Base-by-base conservation (phyloP, 495 filamentous ascomycete genomes). In the Neurospora tetrasperma region DNA sequence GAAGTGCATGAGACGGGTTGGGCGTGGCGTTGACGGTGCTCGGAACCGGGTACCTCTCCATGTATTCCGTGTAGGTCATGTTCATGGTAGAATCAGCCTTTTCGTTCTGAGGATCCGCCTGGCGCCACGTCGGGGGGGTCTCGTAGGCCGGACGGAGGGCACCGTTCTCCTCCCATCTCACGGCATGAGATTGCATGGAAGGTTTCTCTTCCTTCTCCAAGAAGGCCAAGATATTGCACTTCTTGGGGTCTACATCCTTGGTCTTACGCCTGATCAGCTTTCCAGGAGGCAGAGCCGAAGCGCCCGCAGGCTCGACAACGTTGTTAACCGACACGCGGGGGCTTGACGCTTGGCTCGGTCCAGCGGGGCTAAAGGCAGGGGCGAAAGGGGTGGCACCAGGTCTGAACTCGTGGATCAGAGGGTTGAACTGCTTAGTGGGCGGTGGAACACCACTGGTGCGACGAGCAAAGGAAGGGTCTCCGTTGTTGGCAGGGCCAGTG, bases 351-450 rank as follows among this genome's bases (percentile, higher is more conserved):
- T 84, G 85, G 75, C 88, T 90, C 69, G 85, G 86, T 74, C 85
- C 87, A 75, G 85, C 87, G n/a, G 93, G 94, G 73, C 87, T 93
- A 81, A 97, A 97, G 0, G 90, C 84, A 62, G 85, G 89, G 4
- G 93, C 93, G 46, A 91, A 89, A 3, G 54, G 54, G 6, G 54
- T 66, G 10, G 93, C 89, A 76, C 90, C 94, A 4, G 93, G 93
- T 75, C 90, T 89, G 82, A 97, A 97, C 77, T 96, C 94, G 76
- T 89, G 86, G 41, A 91, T 94, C 69, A 89, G 90, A 2, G 92
- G 93, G 75, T 97, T 96, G 82, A 97, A 88, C 79, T 93, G 91
- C 27, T 66, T 66, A 16, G 54, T 18, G 38, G 85, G 85, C 39
- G 76, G 80, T 18, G 82, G 76, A 11, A 81, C 78, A 35, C 80